A percentile compares a stretch with the other conserved stretches of the same genome.
Evolutionary conservation across 495 filamentous ascomycete species (phyloP).

Genomic region (Alectoria sarmentosa): DNA sequence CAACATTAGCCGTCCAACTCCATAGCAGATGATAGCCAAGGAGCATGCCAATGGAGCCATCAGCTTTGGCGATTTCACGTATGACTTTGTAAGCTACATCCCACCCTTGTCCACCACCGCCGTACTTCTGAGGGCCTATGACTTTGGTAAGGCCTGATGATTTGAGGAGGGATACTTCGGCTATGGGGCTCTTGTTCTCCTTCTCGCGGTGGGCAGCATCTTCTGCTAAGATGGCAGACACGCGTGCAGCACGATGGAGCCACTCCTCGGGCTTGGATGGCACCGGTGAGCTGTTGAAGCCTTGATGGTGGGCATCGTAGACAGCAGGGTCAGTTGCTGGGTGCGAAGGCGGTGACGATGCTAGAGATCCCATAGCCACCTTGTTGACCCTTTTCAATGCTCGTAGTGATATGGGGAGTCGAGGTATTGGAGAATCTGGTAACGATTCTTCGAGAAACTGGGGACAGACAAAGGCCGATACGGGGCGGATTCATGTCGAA

Average conservation of each 20-base stretch:
- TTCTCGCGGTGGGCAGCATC: slow-evolving; percentile 48
- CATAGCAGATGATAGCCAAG: slow-evolving; percentile 56
- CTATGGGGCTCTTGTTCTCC: slow-evolving; percentile 49
- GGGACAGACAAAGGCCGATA: not conserved
- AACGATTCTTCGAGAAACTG: not conserved
- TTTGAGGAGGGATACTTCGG: slow-evolving; percentile 51
- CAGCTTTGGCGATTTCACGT: slow-evolving; percentile 50
- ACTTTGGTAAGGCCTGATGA: slow-evolving; percentile 49
- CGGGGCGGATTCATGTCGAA: not conserved
- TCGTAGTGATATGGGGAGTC: not conserved
- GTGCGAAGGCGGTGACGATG: slow-evolving; percentile 12
- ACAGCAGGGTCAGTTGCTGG: slow-evolving; percentile 43
- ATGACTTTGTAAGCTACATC: slow-evolving; percentile 49
- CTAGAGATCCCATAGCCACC: not conserved
- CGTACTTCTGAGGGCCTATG: slow-evolving; percentile 47
- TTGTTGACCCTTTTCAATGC: not conserved
- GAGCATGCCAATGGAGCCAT: slow-evolving; percentile 55
- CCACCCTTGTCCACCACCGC: slow-evolving; percentile 53
- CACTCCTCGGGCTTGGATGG: slow-evolving; percentile 42
- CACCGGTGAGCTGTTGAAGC: slow-evolving; percentile 34
- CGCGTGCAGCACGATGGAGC: slow-evolving; percentile 46
- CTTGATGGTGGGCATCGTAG: slow-evolving; percentile 41
- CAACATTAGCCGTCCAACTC: slow-evolving; percentile 49
- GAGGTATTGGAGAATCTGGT: not conserved
- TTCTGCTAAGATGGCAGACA: slow-evolving; percentile 43